Conservation (phyloP, 2,329 filamentous ascomycete genomes). For the Thelonectria olida region DNA sequence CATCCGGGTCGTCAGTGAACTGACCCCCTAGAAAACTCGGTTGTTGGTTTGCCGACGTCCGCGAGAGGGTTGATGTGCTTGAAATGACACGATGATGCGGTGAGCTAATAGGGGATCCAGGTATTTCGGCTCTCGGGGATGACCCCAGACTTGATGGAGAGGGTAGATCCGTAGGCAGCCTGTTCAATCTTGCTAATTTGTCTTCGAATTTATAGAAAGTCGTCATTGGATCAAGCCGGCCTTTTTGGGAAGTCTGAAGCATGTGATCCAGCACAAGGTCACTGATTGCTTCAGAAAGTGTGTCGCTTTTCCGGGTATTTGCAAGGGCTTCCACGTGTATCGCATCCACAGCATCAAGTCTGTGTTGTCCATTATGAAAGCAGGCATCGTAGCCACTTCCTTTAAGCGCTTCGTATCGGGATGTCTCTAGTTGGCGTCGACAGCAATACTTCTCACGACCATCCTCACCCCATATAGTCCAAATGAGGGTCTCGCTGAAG, state of each 20-base stretch:
- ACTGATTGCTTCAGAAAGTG: neutral
- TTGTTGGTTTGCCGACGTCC: too few species aligned
- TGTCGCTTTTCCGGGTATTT: neutral
- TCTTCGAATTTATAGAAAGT: neutral
- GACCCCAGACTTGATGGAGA: too few species aligned
- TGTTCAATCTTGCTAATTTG: neutral
- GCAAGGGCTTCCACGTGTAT: neutral
- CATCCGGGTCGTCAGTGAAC: too few species aligned
- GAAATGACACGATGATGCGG: too few species aligned
- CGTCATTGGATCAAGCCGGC: neutral
- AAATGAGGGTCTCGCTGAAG: slow-evolving; percentile 23
- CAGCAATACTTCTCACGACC: slow-evolving; percentile 9
- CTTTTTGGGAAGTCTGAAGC: neutral
- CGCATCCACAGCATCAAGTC: neutral
- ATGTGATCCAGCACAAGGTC: neutral
- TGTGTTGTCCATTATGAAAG: slow-evolving; percentile 13
- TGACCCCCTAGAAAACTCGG: too few species aligned
- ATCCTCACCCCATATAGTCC: slow-evolving; percentile 6
- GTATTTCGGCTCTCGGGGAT: neutral
- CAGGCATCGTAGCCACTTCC: neutral
- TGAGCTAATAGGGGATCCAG: neutral
- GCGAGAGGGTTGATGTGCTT: too few species aligned
- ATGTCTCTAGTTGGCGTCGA: neutral
- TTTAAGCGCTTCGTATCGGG: neutral
- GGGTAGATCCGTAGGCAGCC: neutral